phyloP scores from a whole-genome alignment of 805 yeast genomes.

The Yarrowia alimentaria region DNA sequence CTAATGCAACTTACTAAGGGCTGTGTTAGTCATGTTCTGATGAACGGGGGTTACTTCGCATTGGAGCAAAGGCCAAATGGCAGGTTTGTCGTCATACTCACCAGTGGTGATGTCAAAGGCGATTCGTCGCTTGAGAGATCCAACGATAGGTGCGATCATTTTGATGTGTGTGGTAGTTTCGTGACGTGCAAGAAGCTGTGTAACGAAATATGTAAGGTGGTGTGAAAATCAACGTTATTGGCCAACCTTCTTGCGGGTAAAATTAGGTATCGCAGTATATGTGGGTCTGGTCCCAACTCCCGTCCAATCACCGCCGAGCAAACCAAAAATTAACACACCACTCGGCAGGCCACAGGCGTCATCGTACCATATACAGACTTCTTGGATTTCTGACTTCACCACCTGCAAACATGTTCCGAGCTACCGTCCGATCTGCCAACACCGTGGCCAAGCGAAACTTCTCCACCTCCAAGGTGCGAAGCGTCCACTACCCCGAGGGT shows the following conservation, averaged over 20 bases:
- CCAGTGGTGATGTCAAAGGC: conserved; percentile 76
- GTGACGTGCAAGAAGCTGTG: too few relatives aligned
- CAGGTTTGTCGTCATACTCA: conserved; percentile 8
- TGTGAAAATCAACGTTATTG: neutral
- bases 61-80: too few relatives aligned
- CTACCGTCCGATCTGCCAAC: conserved; percentile 30
- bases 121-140: conserved; percentile 76
- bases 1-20: conserved; percentile 1
- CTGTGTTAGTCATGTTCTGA: conserved; percentile 31
- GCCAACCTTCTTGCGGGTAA: too few relatives aligned
- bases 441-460: conserved; percentile 37
- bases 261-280: neutral
- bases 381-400: neutral
- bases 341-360: too few relatives aligned
- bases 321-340: too few relatives aligned
- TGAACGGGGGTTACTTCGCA: too few relatives aligned
- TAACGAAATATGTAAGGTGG: conserved; percentile 2
- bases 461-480: conserved; percentile 42
- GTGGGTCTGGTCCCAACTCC: neutral
- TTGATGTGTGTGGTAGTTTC: conserved; percentile 25
- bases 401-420: conserved; percentile 25
- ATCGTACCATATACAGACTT: too few relatives aligned
- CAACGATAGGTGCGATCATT: conserved; percentile 77
- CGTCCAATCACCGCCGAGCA: neutral
- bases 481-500: conserved; percentile 67